phyloP scores from a whole-genome alignment of 2,329 filamentous ascomycete species.

The Talaromyces sp. region DNA sequence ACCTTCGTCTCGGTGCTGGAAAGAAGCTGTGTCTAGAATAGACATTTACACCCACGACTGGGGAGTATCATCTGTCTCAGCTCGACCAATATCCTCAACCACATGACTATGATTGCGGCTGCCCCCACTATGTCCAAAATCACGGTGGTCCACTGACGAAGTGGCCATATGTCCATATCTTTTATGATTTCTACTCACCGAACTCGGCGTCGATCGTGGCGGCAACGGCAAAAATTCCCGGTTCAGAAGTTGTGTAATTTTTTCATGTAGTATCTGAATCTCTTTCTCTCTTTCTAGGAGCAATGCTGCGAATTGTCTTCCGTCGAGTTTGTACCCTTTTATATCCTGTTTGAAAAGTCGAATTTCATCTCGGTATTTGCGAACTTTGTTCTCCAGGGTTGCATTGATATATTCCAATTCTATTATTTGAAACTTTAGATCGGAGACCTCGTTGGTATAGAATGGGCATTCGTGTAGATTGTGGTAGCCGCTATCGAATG shows the following conservation, averaged over 20 bases:
- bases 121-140: background rate
- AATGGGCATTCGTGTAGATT: slow-evolving; percentile 1
- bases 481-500: background rate
- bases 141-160: background rate
- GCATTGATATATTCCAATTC: slow-evolving; percentile 32
- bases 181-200: background rate
- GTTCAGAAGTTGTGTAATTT: slow-evolving; percentile 20
- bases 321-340: slow-evolving; percentile 41
- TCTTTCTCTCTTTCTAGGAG: slow-evolving; percentile 23
- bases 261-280: slow-evolving; percentile 24
- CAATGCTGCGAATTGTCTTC: slow-evolving; percentile 22
- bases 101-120: background rate
- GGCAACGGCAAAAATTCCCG: slow-evolving; percentile 6
- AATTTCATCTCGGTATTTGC: slow-evolving; percentile 44
- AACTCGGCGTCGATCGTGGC: background rate
- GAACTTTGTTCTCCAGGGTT: slow-evolving; percentile 21
- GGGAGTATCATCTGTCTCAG: background rate
- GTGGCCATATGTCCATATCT: background rate
- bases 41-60: background rate
- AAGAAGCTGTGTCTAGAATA: background rate
- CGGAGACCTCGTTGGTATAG: slow-evolving; percentile 8
- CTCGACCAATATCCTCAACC: background rate
- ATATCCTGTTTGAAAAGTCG: slow-evolving; percentile 48
- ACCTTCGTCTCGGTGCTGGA: background rate
- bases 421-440: slow-evolving; percentile 16